Evolutionary conservation across 1,284 basidiomycete genomes (phyloP).

Genomic region (Neonothopanus nambi): DNA sequence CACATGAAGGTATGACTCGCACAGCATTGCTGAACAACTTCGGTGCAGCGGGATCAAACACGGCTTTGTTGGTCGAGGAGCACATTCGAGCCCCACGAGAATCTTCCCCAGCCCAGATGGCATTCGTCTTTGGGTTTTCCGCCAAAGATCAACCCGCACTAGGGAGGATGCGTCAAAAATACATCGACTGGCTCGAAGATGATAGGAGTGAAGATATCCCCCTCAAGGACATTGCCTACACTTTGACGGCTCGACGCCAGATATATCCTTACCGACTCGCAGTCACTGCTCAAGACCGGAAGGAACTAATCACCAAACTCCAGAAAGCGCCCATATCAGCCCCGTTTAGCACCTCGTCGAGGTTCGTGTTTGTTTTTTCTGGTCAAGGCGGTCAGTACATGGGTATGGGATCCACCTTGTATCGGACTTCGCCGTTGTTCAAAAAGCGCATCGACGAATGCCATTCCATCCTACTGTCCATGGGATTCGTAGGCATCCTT

Average conservation of each 20-base stretch:
- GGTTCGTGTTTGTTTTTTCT: slow-evolving; percentile 65
- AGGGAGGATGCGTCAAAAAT: slow-evolving; percentile 45
- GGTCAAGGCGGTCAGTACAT: slow-evolving; percentile 68
- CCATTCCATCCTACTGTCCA: slow-evolving; percentile 45
- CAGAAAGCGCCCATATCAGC: slow-evolving; percentile 27
- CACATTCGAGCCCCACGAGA: slow-evolving; percentile 15
- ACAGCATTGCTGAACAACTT: slow-evolving; percentile 72
- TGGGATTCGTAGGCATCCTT: slow-evolving; percentile 52
- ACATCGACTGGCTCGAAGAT: slow-evolving; percentile 45
- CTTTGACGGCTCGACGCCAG: slow-evolving; percentile 62
- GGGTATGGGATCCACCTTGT: slow-evolving; percentile 63
- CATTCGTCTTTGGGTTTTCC: slow-evolving; percentile 57
- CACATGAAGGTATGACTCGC: slow-evolving; percentile 35
- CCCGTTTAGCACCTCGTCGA: slow-evolving; percentile 28
- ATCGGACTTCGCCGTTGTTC: slow-evolving; percentile 48
- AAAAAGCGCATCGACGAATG: slow-evolving; percentile 55
- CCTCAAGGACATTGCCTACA: slow-evolving; percentile 60
- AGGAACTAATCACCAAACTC: slow-evolving; percentile 49
- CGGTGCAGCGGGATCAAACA: slow-evolving; percentile 73
- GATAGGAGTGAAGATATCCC: slow-evolving; percentile 24
- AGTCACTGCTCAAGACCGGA: slow-evolving; percentile 39
- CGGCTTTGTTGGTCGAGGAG: slow-evolving; percentile 62
- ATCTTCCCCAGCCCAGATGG: neutral
- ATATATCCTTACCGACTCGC: slow-evolving; percentile 54
- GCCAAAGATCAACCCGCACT: slow-evolving; percentile 53